Base-by-base conservation (phyloP, 352 stramenopile genomes). In the Phytopythium oedochilum region DNA sequence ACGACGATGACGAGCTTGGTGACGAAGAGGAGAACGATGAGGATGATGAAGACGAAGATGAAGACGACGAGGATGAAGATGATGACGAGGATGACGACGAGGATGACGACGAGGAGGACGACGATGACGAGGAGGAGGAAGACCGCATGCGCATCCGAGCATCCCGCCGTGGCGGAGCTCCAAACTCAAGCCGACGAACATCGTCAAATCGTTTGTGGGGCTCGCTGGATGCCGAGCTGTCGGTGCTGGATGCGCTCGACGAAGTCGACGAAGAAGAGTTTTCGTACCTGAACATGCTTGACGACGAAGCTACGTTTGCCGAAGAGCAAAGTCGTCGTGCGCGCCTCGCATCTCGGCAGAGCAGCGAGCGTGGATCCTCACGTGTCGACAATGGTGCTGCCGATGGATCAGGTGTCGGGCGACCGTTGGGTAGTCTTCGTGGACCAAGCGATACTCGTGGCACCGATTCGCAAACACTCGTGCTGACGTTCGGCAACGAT, bases 241-340 rank as follows among this genome's bases (percentile, higher is more conserved):
- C 78, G 10, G 72, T 79, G 22, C 58, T 87, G n/a, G 83, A 93
- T 64, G 83, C 73, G 10, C 64, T 87, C 23, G 83, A 93, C 47
- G 83, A 93, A 62, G 80, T 89, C 14, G 80, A 93, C 43, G 83
- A 93, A 70, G 79, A 93, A 15, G 80, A 93, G 34, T 93, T 88
- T 49, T 93, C 78, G 20, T 91, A 91, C 53, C 55, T 87, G n/a
- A 80, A 75, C 45, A 71, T 91, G 51, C 48, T 92, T 5, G 78
- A 91, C 15, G 81, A 91, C 28, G 85, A 94, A 50, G 60, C 63
- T 6, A 51, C 70, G 15, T 86, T 83, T 55, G 49, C 64, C 0
- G 76, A 88, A 39, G 78, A 89, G 47, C 77, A 85, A 58, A 70
- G 52, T 28, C 73, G 77, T 59, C 70, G 75, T 26, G 38, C 55